phyloP scores from a whole-genome alignment of 441 rosid genomes.

The Pelargonium australe region DNA sequence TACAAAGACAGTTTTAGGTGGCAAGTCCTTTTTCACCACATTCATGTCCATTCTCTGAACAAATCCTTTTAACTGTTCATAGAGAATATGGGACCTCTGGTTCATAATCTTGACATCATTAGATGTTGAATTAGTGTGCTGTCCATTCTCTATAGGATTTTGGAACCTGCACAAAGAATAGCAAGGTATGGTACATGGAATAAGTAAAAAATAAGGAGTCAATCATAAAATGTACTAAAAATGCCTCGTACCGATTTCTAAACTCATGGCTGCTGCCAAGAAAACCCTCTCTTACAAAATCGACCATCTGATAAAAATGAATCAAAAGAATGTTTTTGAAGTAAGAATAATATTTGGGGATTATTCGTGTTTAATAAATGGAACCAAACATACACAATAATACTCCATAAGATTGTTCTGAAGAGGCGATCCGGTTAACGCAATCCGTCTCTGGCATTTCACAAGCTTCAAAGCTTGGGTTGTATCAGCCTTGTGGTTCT shows the following conservation, averaged over 20 bases:
- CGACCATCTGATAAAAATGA: conserved; percentile 85
- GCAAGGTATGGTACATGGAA: conserved; percentile 17
- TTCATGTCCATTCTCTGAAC: conserved; percentile 99
- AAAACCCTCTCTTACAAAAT: conserved; percentile 99
- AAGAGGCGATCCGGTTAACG: conserved; percentile 98
- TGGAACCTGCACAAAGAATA: conserved; percentile 64
- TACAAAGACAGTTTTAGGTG: conserved; percentile 97
- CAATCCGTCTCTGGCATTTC: conserved; percentile 97
- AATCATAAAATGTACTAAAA: conserved; percentile 21
- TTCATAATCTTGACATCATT: conserved; percentile 98
- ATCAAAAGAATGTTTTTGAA: conserved; percentile 4
- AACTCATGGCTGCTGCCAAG: conserved; percentile 98
- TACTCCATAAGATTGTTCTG: conserved; percentile 99
- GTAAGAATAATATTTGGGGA: no score
- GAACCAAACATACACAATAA: conserved; percentile 69
- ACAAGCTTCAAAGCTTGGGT: conserved; percentile 95
- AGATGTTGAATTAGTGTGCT: conserved; percentile 91
- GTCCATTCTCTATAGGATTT: conserved; percentile 97
- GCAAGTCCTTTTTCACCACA: conserved; percentile 94
- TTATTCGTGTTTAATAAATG: no score
- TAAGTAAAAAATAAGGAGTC: conserved; percentile 16
- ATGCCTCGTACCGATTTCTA: conserved; percentile 76
- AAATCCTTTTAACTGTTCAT: conserved; percentile 95
- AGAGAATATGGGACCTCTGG: conserved; percentile 97
- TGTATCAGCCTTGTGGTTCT: conserved; percentile 96